Evolutionary conservation across 202 grass and related monocot genomes (phyloP), one percentile per base, ranked within the genome.

Genomic region (Hordeum pubiflorum): DNA sequence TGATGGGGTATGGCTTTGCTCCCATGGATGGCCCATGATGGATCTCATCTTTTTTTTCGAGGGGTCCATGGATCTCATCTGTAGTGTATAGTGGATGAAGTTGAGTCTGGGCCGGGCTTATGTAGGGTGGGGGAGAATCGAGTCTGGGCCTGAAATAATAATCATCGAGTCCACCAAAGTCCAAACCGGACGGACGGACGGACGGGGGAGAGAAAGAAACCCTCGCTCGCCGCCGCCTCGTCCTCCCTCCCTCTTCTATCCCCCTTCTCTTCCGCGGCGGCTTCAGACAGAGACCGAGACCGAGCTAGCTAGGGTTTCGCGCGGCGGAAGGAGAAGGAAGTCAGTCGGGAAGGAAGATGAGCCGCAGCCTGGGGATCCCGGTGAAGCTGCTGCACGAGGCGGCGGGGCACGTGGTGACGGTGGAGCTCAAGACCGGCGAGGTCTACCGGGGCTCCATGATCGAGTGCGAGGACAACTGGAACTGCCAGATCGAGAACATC

Each of bases 381-480:
- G 91, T 96, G 81, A 99, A 99, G 89, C 78, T 96, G 71, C 69
- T 99, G 83, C 97, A 99, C 76, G 93, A 99, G 89, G 89, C 91
- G 71, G 97, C 87, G 21, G 97, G 92, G 77, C 92, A 99, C 57
- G 87, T 96, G 9, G 97, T 99, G 32, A 96, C 97, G 71, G 97
- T 96, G 77, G 97, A 99, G 79, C 84, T 96, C 73, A 99, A 99
- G 85, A 99, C 89, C 50, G 97, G 92, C 56, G 92, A 99, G 75
- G 88, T 99, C 40, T 99, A 99, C 78, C 85, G 89, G 24, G 90
- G 97, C 18, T 79, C 83, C 83, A 72, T 96, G 85, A 73, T 96
- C 58, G 97, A 99, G 83, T 99, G 93, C 85, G 91, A 99, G 88
- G 97, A 99, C 85, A 99, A 99, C 92, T 96, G 97, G 97, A 99